These are phyloP conservation scores for Azolla pinnata DNA, from an alignment of 75 land plant genomes.

Conservation along the genomic window DNA sequence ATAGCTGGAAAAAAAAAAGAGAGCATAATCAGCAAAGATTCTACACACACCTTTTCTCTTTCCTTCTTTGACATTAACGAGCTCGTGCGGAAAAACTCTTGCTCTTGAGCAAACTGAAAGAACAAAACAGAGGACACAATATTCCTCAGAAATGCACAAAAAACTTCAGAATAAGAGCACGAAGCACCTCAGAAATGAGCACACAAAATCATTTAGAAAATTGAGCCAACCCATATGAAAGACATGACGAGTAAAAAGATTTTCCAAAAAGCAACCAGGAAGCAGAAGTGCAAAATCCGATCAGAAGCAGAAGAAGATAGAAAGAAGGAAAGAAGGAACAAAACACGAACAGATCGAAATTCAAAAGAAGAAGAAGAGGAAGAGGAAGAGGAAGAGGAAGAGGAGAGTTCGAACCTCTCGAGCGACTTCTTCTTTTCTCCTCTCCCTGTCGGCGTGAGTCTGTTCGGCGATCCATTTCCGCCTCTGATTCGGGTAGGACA, in stretches of 20 bases:
- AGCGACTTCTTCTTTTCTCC: conserved; percentile 71
- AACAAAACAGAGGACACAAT: conserved; percentile 4
- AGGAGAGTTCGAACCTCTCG: conserved; percentile 48
- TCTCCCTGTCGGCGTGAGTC: conserved; percentile 47
- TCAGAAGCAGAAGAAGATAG: too few species aligned
- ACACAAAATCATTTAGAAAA: too few species aligned
- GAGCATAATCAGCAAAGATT: not conserved
- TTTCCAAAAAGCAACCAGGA: too few species aligned
- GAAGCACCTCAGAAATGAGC: too few species aligned
- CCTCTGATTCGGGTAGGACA: conserved; percentile 94
- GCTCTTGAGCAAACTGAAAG: conserved; percentile 88
- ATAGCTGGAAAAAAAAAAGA: not conserved
- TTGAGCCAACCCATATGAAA: too few species aligned
- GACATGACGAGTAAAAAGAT: too few species aligned
- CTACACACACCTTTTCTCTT: conserved; percentile 66
- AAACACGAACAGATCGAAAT: not conserved
- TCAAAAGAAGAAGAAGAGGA: not conserved
- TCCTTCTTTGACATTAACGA: conserved; percentile 75
- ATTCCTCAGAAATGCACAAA: not conserved
- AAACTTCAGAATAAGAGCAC: too few species aligned
- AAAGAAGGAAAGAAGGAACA: not conserved
- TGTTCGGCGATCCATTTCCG: conserved; percentile 99
- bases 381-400: not conserved
- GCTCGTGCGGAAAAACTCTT: conserved; percentile 85
- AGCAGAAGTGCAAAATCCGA: too few species aligned